These are phyloP conservation scores for Jatropha multifida DNA, from an alignment of 441 rosid genomes.

Conservation along the genomic window DNA sequence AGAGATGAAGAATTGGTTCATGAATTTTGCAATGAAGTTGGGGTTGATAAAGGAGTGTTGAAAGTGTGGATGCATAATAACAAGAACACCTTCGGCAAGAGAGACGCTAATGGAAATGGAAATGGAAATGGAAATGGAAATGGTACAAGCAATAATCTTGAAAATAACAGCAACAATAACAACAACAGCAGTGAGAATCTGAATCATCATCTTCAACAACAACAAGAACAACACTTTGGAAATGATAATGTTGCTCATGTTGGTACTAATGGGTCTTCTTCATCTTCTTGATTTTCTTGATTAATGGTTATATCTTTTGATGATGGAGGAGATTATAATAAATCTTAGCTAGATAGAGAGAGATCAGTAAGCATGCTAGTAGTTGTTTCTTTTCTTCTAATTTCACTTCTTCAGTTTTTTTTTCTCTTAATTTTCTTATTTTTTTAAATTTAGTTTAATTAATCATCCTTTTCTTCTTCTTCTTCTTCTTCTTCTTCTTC, in stretches of 20 bases:
- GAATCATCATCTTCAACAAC: constrained; percentile 22
- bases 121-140: constrained; percentile 20
- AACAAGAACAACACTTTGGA: constrained; percentile 32
- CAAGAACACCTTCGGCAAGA: constrained; percentile 60
- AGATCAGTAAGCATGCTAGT: constrained; percentile 38
- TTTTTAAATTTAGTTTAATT: constrained; percentile 34
- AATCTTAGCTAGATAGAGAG: constrained; percentile 43
- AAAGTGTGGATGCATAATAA: constrained; percentile 99
- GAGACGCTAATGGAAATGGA: constrained; percentile 18
- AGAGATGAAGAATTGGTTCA: constrained; percentile 58
- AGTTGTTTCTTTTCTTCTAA: constrained; percentile 31
- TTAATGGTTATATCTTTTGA: neutral
- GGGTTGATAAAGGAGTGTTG: constrained; percentile 63
- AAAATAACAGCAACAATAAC: constrained; percentile 19
- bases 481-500: constrained; percentile 5
- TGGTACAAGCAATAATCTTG: constrained; percentile 15
- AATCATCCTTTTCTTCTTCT: constrained; percentile 14
- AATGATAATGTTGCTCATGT: constrained; percentile 43
- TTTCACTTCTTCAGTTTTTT: neutral
- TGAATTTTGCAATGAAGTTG: constrained; percentile 64
- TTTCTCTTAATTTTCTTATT: neutral
- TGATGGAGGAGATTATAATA: constrained; percentile 30
- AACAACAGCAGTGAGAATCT: constrained; percentile 24
- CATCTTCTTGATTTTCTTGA: constrained; percentile 57
- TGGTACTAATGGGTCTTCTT: constrained; percentile 64